Percentiles rank a stretch among this genome's conserved stretches.
Conservation (phyloP, 208 protist genomes). For the Leishmania major region DNA sequence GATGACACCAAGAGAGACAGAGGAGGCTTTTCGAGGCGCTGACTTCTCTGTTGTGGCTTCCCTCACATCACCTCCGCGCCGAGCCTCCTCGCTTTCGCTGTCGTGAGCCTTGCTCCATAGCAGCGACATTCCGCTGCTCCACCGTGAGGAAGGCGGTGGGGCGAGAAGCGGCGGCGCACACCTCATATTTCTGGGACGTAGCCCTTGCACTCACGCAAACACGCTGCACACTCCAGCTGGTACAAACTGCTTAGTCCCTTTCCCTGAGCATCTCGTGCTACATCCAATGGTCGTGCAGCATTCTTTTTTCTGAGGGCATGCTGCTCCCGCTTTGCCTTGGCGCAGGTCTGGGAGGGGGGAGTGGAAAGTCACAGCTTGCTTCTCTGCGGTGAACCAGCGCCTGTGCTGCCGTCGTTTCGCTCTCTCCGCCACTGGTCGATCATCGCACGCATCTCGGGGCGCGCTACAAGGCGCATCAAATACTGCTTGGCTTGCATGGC, state of each 20-base stretch:
- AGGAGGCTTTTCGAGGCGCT: neutral
- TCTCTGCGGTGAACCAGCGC: neutral
- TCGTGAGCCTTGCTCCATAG: neutral
- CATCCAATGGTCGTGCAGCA: neutral
- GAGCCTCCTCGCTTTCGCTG: neutral
- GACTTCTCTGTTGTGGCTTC: neutral
- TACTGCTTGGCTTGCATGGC: conserved; percentile 86
- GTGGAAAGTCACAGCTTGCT: conserved; percentile 3
- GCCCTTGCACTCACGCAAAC: no score
- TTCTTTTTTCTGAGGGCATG: neutral
- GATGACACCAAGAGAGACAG: neutral
- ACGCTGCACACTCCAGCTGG: neutral
- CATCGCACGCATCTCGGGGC: conserved; percentile 34
- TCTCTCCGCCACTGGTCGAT: conserved; percentile 28
- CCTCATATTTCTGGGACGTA: neutral
- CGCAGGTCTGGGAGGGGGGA: neutral
- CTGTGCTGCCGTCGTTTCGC: neutral
- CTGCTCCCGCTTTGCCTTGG: neutral
- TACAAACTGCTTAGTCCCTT: no score
- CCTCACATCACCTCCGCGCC: neutral
- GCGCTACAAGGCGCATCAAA: conserved; percentile 50
- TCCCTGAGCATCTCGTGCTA: neutral
- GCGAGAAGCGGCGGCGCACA: neutral
- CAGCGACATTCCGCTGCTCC: neutral
- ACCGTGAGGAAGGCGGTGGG: neutral